Conservation (phyloP, 2,329 filamentous ascomycete genomes). For the Proliferodiscus dingleyae region DNA sequence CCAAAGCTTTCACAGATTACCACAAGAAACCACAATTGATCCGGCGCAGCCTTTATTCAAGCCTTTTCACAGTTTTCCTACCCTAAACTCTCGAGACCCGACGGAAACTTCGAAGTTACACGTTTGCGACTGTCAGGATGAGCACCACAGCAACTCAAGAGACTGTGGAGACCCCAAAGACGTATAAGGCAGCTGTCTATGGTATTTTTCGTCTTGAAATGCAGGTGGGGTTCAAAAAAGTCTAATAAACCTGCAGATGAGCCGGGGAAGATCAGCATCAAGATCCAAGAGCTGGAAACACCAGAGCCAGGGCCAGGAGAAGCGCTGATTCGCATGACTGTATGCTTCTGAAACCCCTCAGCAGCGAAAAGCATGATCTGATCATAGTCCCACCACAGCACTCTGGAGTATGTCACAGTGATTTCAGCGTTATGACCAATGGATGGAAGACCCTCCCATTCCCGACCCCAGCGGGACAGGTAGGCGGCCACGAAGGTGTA, state of each 20-base stretch:
- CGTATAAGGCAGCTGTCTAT: slow-evolving; percentile 58
- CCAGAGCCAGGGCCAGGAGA: slow-evolving; percentile 57
- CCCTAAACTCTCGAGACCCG: too few relatives aligned
- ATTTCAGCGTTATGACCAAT: slow-evolving; percentile 46
- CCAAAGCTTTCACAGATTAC: too few relatives aligned
- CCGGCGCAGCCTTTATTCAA: too few relatives aligned
- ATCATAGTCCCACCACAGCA: slow-evolving; percentile 4
- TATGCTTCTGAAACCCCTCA: not conserved
- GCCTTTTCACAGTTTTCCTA: too few relatives aligned
- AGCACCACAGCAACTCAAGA: not conserved
- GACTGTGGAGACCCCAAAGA: slow-evolving; percentile 41
- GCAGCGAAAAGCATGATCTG: not conserved
- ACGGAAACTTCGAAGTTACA: too few relatives aligned
- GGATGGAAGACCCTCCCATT: slow-evolving; percentile 44
- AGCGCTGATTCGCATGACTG: slow-evolving; percentile 54
- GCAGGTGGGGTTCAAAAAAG: not conserved
- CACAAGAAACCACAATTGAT: too few relatives aligned
- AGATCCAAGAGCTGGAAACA: slow-evolving; percentile 55
- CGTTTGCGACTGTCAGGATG: too few relatives aligned
- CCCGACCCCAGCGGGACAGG: slow-evolving; percentile 54
- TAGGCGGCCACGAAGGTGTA: slow-evolving; percentile 65
- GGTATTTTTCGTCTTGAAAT: slow-evolving; percentile 22
- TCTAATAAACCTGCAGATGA: slow-evolving; percentile 35
- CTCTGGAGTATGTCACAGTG: slow-evolving; percentile 16
- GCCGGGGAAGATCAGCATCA: slow-evolving; percentile 57